Percentiles rank a stretch among this genome's conserved stretches.
These are phyloP conservation scores for Cladophialophora yegresii DNA, from an alignment of 2,329 filamentous ascomycete species.

Conservation along the genomic window DNA sequence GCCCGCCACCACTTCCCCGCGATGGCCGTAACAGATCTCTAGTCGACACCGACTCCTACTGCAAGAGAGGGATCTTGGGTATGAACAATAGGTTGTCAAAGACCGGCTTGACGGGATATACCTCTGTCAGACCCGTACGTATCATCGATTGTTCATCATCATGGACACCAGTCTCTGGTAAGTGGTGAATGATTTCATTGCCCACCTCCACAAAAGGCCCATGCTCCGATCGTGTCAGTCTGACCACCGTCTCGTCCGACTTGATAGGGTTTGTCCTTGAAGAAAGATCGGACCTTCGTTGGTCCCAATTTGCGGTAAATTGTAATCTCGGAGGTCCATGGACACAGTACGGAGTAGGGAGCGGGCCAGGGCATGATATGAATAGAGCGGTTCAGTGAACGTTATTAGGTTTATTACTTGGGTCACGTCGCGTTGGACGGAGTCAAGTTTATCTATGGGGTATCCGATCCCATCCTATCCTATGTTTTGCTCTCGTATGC, in stretches of 20 bases:
- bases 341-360: no score
- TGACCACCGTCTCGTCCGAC: no score
- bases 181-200: not conserved
- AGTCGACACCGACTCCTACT: not conserved
- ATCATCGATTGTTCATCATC: not conserved
- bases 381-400: not conserved
- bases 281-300: no score
- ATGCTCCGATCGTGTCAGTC: not conserved
- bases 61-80: not conserved
- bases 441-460: not conserved
- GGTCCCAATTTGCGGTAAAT: no score
- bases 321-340: no score
- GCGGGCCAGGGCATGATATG: not conserved
- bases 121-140: not conserved
- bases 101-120: not conserved
- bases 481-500: not conserved
- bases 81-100: not conserved
- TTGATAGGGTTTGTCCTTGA: not conserved
- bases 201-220: not conserved
- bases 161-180: not conserved
- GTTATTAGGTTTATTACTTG: not conserved
- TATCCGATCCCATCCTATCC: not conserved
- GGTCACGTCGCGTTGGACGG: not conserved
- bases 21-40: not conserved
- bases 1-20: not conserved